Percentiles rank a stretch among this genome's conserved stretches.
These are phyloP conservation scores for Teratosphaeria viscida DNA, from an alignment of 2,329 filamentous ascomycete species.

Conservation along the genomic window DNA sequence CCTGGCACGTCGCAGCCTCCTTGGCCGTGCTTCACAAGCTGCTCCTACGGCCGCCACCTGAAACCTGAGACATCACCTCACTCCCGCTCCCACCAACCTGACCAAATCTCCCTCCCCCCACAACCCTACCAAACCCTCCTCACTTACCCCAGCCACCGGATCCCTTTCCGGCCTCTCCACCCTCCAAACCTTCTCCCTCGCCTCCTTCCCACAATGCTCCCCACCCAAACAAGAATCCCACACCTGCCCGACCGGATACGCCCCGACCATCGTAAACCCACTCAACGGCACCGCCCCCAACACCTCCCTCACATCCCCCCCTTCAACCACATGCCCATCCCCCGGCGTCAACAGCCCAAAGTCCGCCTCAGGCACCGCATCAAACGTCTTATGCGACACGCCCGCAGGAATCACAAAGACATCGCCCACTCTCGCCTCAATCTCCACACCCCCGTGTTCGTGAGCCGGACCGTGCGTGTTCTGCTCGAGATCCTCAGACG, in stretches of 20 bases:
- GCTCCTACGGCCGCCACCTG: no score
- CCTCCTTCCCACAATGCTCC: conserved; percentile 32
- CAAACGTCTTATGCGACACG: conserved; percentile 44
- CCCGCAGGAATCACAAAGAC: conserved; percentile 51
- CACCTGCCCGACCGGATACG: conserved; percentile 38
- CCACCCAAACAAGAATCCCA: conserved; percentile 45
- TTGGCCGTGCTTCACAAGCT: no score
- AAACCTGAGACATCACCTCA: background rate
- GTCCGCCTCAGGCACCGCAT: conserved; percentile 29
- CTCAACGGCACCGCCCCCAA: conserved; percentile 28
- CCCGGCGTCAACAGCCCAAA: conserved; percentile 39
- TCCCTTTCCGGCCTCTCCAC: conserved; percentile 37
- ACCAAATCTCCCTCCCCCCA: conserved; percentile 13
- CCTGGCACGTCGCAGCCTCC: no score
- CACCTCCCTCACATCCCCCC: conserved; percentile 24
- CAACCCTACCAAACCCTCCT: conserved; percentile 28
- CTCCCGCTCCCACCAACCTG: background rate
- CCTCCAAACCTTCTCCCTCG: conserved; percentile 37
- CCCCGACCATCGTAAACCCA: conserved; percentile 49
- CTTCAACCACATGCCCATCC: conserved; percentile 27
- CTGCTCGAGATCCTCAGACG: conserved; percentile 27
- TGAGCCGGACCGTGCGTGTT: conserved; percentile 30
- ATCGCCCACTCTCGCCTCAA: conserved; percentile 43
- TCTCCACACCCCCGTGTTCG: conserved; percentile 41
- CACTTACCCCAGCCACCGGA: conserved; percentile 35